Evolutionary conservation across 2,329 filamentous ascomycete species (phyloP).

Genomic region (Bisporella sp.): DNA sequence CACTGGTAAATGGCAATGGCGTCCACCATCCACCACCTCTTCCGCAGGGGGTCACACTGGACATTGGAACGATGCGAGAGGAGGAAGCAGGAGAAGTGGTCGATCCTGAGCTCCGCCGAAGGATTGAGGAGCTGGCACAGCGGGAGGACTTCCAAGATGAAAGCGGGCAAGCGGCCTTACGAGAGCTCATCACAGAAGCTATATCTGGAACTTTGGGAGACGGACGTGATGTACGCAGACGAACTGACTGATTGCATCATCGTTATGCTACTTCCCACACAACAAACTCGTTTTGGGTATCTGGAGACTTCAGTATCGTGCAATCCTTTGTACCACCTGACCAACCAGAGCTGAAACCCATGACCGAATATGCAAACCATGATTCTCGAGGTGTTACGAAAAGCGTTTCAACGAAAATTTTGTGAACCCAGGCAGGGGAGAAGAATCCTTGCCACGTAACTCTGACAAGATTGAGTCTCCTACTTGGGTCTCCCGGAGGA

Average conservation of each 20-base stretch:
- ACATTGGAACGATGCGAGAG: slow-evolving; percentile 67
- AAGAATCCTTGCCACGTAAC: slow-evolving; percentile 56
- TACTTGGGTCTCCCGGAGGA: slow-evolving; percentile 35
- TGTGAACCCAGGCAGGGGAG: slow-evolving; percentile 43
- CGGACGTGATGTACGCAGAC: slow-evolving; percentile 57
- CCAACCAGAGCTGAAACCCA: slow-evolving; percentile 41
- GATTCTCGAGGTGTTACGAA: slow-evolving; percentile 37
- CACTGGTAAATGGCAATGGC: neutral
- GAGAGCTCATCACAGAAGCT: slow-evolving; percentile 74
- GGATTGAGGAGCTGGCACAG: slow-evolving; percentile 83
- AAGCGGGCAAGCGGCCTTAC: slow-evolving; percentile 71
- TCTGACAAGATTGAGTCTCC: slow-evolving; percentile 33
- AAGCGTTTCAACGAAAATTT: slow-evolving; percentile 37
- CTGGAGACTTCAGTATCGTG: slow-evolving; percentile 45
- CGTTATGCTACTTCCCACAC: slow-evolving; percentile 47
- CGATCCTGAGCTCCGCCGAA: slow-evolving; percentile 75
- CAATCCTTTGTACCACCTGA: slow-evolving; percentile 41
- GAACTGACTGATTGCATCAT: slow-evolving; percentile 42
- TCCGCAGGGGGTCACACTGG: slow-evolving; percentile 71
- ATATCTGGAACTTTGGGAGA: slow-evolving; percentile 61
- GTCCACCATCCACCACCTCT: slow-evolving; percentile 47
- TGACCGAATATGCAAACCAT: slow-evolving; percentile 51
- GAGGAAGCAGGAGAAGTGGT: slow-evolving; percentile 57
- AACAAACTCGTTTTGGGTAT: slow-evolving; percentile 45
- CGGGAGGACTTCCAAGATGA: slow-evolving; percentile 78